Base-by-base conservation (phyloP, 2,329 filamentous ascomycete species). In the Podosphaera fusca region DNA sequence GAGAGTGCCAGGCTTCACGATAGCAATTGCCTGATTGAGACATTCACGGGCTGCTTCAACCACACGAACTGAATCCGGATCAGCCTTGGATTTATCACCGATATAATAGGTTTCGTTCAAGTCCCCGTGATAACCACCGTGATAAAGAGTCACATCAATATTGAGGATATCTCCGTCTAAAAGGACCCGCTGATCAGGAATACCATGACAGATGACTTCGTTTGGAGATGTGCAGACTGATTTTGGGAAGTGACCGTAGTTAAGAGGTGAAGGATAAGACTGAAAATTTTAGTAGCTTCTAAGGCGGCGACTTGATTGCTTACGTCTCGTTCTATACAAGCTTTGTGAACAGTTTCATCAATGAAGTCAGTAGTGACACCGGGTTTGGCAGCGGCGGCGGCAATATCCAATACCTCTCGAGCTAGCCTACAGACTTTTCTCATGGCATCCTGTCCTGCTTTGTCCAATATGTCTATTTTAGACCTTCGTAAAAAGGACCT, bases 61-160 rank as follows among this genome's bases (percentile, higher is more conserved):
- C 0, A 98, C 87, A 36, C 89, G 81, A 35, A 96, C 87, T 2
- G 85, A 80, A 63, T 96, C 89, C 0, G 87, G 80, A 65, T 96
- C 83, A 7, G 85, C 81, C 65, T 80, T 79, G 47, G 92, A 86
- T 67, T 85, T 87, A 64, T 94, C 85, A 58, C 92, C 92, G 53
- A 98, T 85, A 69, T 98, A 98, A 73, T 96, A 98, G 10, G 92
- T 98, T 73, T 98, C 92, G 73, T 98, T 98, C 57, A 98, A 74
- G 69, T 98, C 92, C 57, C 87, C 88, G 68, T 98, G 92, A 73
- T 90, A 96, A 56, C 92, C 92, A 60, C 83, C 85, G 68, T 96
- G 88, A 70, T 94, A 98, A 49, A 98, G 73, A 0, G 88, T 89
- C 4, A 98, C 86, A 64, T 98, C 92, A 62, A 98, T 88, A 72